Evolutionary conservation across 129 eudicot genomes (phyloP).

Genomic region (Flaveria bidentis): DNA sequence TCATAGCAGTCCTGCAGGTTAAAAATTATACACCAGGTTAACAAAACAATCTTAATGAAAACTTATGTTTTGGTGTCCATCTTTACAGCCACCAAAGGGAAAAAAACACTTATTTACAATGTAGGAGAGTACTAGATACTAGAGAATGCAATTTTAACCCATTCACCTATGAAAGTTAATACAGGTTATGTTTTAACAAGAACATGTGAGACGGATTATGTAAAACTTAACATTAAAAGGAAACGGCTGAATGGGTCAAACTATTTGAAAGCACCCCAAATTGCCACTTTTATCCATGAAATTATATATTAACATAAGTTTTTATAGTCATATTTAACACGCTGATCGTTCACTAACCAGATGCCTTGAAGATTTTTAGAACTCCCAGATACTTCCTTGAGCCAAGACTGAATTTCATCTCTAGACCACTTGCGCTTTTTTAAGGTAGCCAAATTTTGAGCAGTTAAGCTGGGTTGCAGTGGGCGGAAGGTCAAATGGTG

Average conservation of each 20-base stretch:
- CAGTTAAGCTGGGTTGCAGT: constrained; percentile 27
- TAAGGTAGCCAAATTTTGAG: constrained; percentile 34
- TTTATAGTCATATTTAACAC: background rate
- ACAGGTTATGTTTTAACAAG: too few relatives aligned
- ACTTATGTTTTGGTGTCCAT: background rate
- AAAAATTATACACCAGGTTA: constrained; percentile 23
- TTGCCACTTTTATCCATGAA: background rate
- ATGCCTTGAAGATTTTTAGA: constrained; percentile 41
- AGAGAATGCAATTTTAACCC: too few relatives aligned
- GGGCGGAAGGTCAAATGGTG: constrained; percentile 35
- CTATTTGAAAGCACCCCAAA: background rate
- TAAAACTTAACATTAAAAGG: background rate
- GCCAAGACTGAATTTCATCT: constrained; percentile 56
- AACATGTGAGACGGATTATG: background rate
- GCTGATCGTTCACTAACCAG: constrained; percentile 43
- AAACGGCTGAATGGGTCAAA: background rate
- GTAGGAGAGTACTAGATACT: too few relatives aligned
- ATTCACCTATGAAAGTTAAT: too few relatives aligned
- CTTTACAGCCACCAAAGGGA: background rate
- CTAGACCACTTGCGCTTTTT: constrained; percentile 61
- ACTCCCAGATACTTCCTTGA: constrained; percentile 52
- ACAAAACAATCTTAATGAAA: background rate
- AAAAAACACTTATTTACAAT: background rate
- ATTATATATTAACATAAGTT: background rate
- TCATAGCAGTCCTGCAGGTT: constrained; percentile 56